Base-by-base conservation (phyloP, 2,329 filamentous ascomycete genomes). In the Xylariaceae sp. region DNA sequence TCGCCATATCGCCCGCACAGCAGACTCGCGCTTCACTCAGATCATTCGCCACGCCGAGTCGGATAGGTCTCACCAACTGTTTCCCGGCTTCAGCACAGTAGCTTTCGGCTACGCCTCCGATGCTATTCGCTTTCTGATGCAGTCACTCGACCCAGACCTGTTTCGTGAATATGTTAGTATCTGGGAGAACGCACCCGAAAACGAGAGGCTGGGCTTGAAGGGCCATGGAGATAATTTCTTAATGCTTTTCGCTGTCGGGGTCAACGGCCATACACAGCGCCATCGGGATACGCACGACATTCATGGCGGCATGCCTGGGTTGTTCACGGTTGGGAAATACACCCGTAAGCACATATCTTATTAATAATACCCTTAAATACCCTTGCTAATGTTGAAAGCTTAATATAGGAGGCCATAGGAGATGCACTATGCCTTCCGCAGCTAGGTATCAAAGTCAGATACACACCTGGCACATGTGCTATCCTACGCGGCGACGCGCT, bases 381-480 rank as follows among this genome's bases (percentile, higher is more conserved):
- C n/a, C n/a, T n/a, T n/a, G n/a, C n/a, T n/a, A n/a, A n/a, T n/a
- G n/a, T n/a, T n/a, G n/a, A n/a, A n/a, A n/a, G n/a, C n/a, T n/a
- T n/a, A n/a, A n/a, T n/a, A n/a, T n/a, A 33, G 7, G 15, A 33
- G 15, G 30, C 30, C 10, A 21, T 18, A 48, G 59, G 55, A 8
- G 50, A 45, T 3, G 39, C 54, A n/a, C 45, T 61, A 3, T 60
- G 60, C 33, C 16, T 58, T 4, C 58, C 60, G 4, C 51, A 61
- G 18, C 44, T 63, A 3, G 50, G 53, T 4, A 2, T 61, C n/a
- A 54, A 54, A 16, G 49, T 61, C 3, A 49, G 27, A 2, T 64
- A 62, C 47, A 15, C 15, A 4, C 55, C 56, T 5, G 58, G 60
- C 8, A 50, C 61, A 10, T 62, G 52, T 23, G 44, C 56, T 18